These are phyloP conservation scores for Neonectria ditissima DNA, from an alignment of 2,329 filamentous ascomycete species.

Conservation along the genomic window DNA sequence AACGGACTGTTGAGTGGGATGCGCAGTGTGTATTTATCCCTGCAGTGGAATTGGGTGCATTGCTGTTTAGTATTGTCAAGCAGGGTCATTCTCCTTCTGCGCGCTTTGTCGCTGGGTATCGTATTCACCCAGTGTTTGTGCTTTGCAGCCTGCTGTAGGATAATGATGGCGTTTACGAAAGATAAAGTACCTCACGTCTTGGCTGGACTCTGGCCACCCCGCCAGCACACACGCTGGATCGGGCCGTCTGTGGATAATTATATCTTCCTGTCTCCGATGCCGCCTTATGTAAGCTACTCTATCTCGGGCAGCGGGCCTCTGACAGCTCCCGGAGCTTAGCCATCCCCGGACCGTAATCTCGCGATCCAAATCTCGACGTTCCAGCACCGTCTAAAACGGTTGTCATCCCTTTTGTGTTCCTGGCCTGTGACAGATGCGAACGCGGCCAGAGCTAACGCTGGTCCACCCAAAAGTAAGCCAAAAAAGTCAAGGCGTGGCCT, in stretches of 20 bases:
- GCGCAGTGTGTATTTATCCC: neutral
- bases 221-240: slow-evolving; percentile 19
- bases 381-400: slow-evolving; percentile 16
- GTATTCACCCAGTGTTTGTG: neutral
- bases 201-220: slow-evolving; percentile 29
- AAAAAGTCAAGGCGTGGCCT: slow-evolving; percentile 19
- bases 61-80: neutral
- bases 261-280: slow-evolving; percentile 23
- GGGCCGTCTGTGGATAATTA: slow-evolving; percentile 28
- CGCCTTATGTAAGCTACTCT: neutral
- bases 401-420: neutral
- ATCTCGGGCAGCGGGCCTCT: neutral
- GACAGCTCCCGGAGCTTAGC: neutral
- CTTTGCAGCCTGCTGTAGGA: neutral
- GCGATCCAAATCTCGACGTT: slow-evolving; percentile 4
- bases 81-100: neutral
- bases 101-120: slow-evolving; percentile 3
- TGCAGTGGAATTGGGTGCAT: slow-evolving; percentile 8
- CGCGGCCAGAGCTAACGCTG: slow-evolving; percentile 10
- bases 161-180: slow-evolving; percentile 10
- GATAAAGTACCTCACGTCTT: slow-evolving; percentile 26
- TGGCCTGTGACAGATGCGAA: slow-evolving; percentile 11
- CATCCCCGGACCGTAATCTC: neutral
- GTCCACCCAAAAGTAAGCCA: slow-evolving; percentile 15
- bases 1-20: slow-evolving; percentile 8